Evolutionary conservation across 306 rosid species (phyloP), one percentile per base, ranked within the genome.

Genomic region (Ceratonia siliqua): DNA sequence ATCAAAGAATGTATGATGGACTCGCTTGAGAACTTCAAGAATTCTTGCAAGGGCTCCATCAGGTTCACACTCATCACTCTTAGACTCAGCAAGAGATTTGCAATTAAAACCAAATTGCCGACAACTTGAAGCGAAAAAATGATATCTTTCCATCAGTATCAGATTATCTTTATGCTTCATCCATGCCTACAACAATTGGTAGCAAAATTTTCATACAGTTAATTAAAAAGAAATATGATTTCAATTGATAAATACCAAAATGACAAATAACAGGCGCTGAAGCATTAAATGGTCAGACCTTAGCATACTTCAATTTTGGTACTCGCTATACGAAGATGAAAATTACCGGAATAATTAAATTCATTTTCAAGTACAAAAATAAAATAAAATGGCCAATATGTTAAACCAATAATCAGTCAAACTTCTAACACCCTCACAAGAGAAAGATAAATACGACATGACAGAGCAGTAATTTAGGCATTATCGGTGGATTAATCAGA

Each of bases 131-230:
- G 87, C 79, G 42, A 95, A 95, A 76, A 87, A 95, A 84, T 92
- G 98, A 69, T 92, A 95, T 84, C 97, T 90, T 72, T 95, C 98
- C 93, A 95, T 92, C 80, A 92, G 50, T 67, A 92, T 85, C 41
- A 95, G 78, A 75, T 95, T 95, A 6, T 89, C 86, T 66, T 81
- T 90, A 79, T 94, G 96, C 87, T 86, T 89, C 68, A 81, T 70
- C 97, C 99, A 95, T 20, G 96, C 97, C 97, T 95, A 75, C 80
- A 84, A 75, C 64, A 82, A 67, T 22, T 57, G 38, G 13, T 46
- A 59, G 62, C 61, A 63, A 68, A 38, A 71, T 48, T 43, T 58
- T 33, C 73, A 72, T 12, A 76, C 32, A 41, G 43, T 28, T 14
- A 58, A 65, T 41, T 62, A 20, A 3, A 54, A 8, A 75, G 24